A percentile compares a stretch with the other conserved stretches of the same genome.
phyloP scores from a whole-genome alignment of 257 asterid species.

The Perilla frutescens region DNA sequence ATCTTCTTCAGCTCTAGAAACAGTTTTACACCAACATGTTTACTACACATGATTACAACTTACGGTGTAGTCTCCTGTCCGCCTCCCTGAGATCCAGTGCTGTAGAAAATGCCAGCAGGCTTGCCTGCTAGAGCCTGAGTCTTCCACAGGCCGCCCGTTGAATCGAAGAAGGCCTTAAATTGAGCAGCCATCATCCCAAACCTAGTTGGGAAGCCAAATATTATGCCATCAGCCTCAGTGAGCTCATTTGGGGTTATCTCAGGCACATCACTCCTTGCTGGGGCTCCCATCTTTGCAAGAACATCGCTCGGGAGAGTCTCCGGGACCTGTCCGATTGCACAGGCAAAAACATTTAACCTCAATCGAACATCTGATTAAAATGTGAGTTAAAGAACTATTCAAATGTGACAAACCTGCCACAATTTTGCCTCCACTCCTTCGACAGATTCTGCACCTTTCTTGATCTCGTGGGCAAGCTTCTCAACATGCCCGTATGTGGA shows the following conservation, averaged over 20 bases:
- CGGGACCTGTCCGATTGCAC: conserved; percentile 45
- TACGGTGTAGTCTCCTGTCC: conserved; percentile 45
- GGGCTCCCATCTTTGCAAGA: conserved; percentile 39
- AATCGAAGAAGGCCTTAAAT: conserved; percentile 40
- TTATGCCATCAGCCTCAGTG: conserved; percentile 22
- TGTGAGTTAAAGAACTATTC: not conserved
- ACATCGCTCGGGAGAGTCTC: conserved; percentile 53
- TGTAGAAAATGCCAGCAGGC: conserved; percentile 58
- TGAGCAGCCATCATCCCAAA: conserved; percentile 27
- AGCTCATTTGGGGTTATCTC: conserved; percentile 14
- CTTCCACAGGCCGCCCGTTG: conserved; percentile 62
- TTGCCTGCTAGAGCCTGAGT: conserved; percentile 59
- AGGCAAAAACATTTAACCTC: not conserved
- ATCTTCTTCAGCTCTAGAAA: no score
- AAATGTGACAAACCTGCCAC: conserved; percentile 56
- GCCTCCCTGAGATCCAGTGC: conserved; percentile 66
- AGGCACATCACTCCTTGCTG: conserved; percentile 10
- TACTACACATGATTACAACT: not conserved
- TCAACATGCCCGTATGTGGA: conserved; percentile 74
- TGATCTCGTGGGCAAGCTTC: conserved; percentile 64
- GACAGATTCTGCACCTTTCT: conserved; percentile 66
- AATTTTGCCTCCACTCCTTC: conserved; percentile 70
- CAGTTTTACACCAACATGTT: no score
- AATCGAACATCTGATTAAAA: not conserved
- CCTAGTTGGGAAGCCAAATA: conserved; percentile 24